Percentiles rank a stretch among this genome's conserved stretches.
Conservation (phyloP, 305 asterid genomes). For the Fraxinus xanthoxyloides region DNA sequence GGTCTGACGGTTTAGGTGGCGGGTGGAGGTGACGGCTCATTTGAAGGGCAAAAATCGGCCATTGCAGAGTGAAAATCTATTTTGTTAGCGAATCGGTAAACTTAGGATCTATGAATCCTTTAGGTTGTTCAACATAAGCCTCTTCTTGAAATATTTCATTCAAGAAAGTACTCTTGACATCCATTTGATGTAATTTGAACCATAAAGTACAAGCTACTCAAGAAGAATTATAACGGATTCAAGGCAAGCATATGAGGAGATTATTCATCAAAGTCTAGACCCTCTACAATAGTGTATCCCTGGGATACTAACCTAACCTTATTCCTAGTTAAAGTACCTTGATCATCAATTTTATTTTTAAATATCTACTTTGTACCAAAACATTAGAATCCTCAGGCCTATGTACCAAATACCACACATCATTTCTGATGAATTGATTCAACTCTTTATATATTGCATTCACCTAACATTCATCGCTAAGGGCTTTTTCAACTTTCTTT, state of each 20-base stretch:
- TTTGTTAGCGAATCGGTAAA: too few relatives aligned
- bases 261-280: neutral
- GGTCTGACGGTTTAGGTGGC: too few relatives aligned
- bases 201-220: neutral
- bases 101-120: neutral
- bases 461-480: neutral
- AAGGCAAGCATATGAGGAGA: neutral
- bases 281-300: neutral
- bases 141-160: neutral
- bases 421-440: neutral
- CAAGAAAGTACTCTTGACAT: neutral
- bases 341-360: neutral
- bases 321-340: neutral
- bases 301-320: neutral
- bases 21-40: too few relatives aligned
- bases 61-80: too few relatives aligned
- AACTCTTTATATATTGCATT: neutral
- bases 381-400: neutral
- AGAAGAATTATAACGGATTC: neutral
- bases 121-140: neutral
- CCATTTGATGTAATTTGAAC: neutral
- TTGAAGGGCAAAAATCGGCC: too few relatives aligned
- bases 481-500: neutral
- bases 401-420: neutral
- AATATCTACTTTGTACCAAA: neutral